Conservation (phyloP, 2,329 filamentous ascomycete species). For the Dothistroma pini region DNA sequence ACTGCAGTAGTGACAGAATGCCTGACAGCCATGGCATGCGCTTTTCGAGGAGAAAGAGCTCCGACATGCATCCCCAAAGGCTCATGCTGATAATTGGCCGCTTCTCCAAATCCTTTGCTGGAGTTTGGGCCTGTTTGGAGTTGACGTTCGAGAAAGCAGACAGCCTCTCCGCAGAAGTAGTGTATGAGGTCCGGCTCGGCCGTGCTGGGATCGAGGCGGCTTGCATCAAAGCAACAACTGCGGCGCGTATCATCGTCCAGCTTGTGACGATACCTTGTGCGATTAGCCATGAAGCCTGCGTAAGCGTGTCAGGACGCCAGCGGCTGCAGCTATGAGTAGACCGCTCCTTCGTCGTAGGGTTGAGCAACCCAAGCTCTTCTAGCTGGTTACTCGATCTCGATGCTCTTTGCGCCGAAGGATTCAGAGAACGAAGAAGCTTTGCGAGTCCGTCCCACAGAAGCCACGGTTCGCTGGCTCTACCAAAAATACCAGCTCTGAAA, state of each 20-base stretch:
- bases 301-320: constrained; percentile 20
- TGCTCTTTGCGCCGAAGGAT: constrained; percentile 7
- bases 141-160: background rate
- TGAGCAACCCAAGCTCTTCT: constrained; percentile 56
- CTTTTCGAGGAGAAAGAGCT: constrained; percentile 66
- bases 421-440: constrained; percentile 56
- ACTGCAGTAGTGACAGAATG: constrained; percentile 69
- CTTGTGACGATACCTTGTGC: constrained; percentile 19
- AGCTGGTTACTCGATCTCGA: constrained; percentile 42
- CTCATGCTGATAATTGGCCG: constrained; percentile 70
- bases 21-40: constrained; percentile 92
- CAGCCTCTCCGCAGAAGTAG: constrained; percentile 5
- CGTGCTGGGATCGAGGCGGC: constrained; percentile 65
- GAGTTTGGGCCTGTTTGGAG: background rate
- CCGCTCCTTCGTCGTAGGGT: constrained; percentile 30
- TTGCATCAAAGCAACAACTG: constrained; percentile 61
- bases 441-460: constrained; percentile 80
- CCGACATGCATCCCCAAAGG: constrained; percentile 69
- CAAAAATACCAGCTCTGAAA: constrained; percentile 74
- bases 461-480: constrained; percentile 81
- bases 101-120: constrained; percentile 9
- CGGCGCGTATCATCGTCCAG: constrained; percentile 59
- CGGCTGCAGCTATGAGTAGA: background rate
- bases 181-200: constrained; percentile 27
- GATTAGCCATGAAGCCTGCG: constrained; percentile 17